These are phyloP conservation scores for Blastomyces parvus DNA, from an alignment of 2,329 filamentous ascomycete species.

Conservation along the genomic window DNA sequence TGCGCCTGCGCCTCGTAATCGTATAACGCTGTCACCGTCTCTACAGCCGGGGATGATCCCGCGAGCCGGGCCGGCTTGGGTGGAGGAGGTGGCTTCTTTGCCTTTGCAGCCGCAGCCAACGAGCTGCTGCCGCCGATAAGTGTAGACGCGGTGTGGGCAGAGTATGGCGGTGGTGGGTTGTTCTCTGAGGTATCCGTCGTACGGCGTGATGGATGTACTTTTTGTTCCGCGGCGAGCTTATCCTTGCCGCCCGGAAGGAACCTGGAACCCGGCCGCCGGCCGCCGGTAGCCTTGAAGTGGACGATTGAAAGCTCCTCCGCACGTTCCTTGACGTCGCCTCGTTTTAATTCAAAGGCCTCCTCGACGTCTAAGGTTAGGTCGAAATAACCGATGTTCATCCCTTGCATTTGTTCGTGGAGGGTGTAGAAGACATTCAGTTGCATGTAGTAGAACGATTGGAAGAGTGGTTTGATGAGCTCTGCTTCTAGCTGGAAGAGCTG, in stretches of 20 bases:
- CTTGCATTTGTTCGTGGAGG: slow-evolving; percentile 95
- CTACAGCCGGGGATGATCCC: slow-evolving; percentile 46
- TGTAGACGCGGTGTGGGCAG: slow-evolving; percentile 34
- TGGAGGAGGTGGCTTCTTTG: slow-evolving; percentile 60
- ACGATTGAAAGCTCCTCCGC: slow-evolving; percentile 78
- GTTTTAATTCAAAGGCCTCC: slow-evolving; percentile 80
- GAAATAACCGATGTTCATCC: slow-evolving; percentile 95
- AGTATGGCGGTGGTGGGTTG: slow-evolving; percentile 64
- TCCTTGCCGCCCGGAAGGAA: slow-evolving; percentile 25
- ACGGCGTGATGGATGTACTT: slow-evolving; percentile 25
- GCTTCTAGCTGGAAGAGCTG: slow-evolving; percentile 81
- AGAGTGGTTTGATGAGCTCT: slow-evolving; percentile 92
- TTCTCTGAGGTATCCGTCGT: slow-evolving; percentile 42
- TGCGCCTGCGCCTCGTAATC: slow-evolving; percentile 95
- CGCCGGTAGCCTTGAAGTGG: slow-evolving; percentile 83
- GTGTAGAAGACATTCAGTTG: slow-evolving; percentile 99
- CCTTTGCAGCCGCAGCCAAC: slow-evolving; percentile 53
- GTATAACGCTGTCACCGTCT: slow-evolving; percentile 84
- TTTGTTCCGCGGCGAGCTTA: slow-evolving; percentile 30
- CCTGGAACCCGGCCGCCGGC: slow-evolving; percentile 32
- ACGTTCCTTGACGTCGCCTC: slow-evolving; percentile 77
- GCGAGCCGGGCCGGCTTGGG: slow-evolving; percentile 69
- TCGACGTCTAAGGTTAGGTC: slow-evolving; percentile 84
- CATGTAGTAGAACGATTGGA: slow-evolving; percentile 99
- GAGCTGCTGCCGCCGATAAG: slow-evolving; percentile 31